These are phyloP conservation scores for Lactifluus pinguis DNA, from an alignment of 768 basidiomycete genomes.

Conservation along the genomic window DNA sequence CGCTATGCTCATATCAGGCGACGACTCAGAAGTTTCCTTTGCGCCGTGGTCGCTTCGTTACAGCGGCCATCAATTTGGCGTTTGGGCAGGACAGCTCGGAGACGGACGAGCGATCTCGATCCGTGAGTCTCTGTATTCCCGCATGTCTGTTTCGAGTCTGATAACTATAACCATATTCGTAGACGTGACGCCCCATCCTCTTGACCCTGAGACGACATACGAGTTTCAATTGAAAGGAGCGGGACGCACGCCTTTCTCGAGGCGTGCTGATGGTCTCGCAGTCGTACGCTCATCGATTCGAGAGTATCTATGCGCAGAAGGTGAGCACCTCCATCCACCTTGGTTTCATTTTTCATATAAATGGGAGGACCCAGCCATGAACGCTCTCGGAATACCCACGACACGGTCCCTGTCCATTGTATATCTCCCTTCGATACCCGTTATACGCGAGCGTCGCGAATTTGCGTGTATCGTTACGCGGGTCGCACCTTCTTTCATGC, in stretches of 20 bases:
- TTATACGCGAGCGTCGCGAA: constrained; percentile 67
- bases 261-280: constrained; percentile 89
- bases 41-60: constrained; percentile 82
- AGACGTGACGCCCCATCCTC: constrained; percentile 76
- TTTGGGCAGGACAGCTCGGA: constrained; percentile 90
- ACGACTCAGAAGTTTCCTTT: constrained; percentile 28
- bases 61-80: constrained; percentile 85
- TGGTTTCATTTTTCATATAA: neutral
- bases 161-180: neutral
- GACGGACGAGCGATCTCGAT: constrained; percentile 94
- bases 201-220: constrained; percentile 43
- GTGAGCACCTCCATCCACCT: constrained; percentile 29
- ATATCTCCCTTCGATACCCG: constrained; percentile 61
- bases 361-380: constrained; percentile 37
- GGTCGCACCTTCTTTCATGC: constrained; percentile 82
- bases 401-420: constrained; percentile 80
- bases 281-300: constrained; percentile 91
- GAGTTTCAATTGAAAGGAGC: constrained; percentile 95
- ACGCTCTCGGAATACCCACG: constrained; percentile 82
- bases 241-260: constrained; percentile 89
- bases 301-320: constrained; percentile 91
- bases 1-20: constrained; percentile 50
- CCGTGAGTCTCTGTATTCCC: constrained; percentile 30
- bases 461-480: constrained; percentile 69
- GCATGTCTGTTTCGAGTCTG: neutral